Evolutionary conservation across 2,329 filamentous ascomycete species (phyloP).

Genomic region (Myriangium duriaei): DNA sequence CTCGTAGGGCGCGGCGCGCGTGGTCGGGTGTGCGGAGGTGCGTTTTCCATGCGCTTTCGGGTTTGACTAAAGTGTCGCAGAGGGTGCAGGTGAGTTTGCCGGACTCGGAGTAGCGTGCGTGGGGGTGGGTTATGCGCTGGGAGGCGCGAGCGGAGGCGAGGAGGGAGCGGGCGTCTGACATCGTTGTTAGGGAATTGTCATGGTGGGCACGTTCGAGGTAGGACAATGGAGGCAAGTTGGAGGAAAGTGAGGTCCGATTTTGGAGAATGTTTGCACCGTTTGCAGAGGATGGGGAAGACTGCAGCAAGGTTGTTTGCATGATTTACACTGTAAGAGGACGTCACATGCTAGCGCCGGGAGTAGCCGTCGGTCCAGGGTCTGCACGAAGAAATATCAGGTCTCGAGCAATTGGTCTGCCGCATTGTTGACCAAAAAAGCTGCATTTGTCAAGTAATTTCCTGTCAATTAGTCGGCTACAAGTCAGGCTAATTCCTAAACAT

Average conservation of each 20-base stretch:
- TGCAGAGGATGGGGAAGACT: constrained; percentile 1
- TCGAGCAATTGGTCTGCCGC: no score
- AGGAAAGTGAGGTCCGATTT: background rate
- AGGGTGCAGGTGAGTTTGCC: constrained; percentile 56
- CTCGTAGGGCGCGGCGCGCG: constrained; percentile 25
- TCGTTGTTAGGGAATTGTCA: constrained; percentile 24
- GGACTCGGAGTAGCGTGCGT: constrained; percentile 54
- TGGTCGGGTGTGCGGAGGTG: constrained; percentile 44
- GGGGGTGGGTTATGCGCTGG: constrained; percentile 58
- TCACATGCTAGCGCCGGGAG: no score
- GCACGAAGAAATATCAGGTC: no score
- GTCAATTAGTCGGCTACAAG: no score
- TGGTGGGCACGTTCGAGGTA: background rate
- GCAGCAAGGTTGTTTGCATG: no score
- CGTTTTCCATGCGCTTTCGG: constrained; percentile 54
- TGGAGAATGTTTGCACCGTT: constrained; percentile 6
- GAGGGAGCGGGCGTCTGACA: constrained; percentile 71
- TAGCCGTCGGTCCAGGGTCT: no score
- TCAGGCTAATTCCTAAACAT: no score
- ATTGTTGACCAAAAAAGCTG: no score
- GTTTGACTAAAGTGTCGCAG: constrained; percentile 52
- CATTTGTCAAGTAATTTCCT: no score
- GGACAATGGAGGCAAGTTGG: no score
- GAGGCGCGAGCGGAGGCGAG: constrained; percentile 65
- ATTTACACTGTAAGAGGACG: no score